Base-by-base conservation (phyloP, 2,329 filamentous ascomycete genomes). In the Penicillium sp. region DNA sequence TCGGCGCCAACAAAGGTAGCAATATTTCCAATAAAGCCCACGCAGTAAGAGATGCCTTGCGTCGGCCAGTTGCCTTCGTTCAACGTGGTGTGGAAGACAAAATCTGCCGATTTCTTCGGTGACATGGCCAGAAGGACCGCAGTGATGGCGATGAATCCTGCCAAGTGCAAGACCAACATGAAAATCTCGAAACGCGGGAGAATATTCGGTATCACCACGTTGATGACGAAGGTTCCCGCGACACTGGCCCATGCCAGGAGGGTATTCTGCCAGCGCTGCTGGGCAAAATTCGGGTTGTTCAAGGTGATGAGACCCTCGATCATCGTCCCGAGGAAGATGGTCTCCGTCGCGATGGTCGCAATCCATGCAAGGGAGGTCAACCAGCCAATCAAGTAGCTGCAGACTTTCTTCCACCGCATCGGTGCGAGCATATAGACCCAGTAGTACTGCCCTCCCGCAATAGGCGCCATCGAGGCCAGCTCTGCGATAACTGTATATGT, bases 401-500 rank as follows among this genome's bases (percentile, higher is more conserved):
- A 71, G 25, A 80, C 75, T 16, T 74, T 74, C 60, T 78, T 78
- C 66, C 72, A 79, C 10, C 68, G 68, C 19, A 70, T 66, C 4
- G 79, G 77, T 4, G 79, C 76, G 3, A 81, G 74, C 75, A 81
- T 80, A 54, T 78, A 80, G 5, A 79, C 76, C 78, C 79, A 81
- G 62, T 80, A 79, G 59, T 80, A 81, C 66, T 81, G 79, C 0
- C 79, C 79, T 4, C 76, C 78, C 0, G 79, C 76, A 38, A 81
- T 81, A 0, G 80, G 80, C 6, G 79, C 75, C 75, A 83, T 79
- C 4, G 79, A 82, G 0, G 77, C 80, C 38, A 82, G 66, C 62
- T 83, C 81, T 1, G 77, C 78, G 48, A 83, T 78, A 16, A 80
- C 79, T 0, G 77, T 79, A 63, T 82, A 82, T 4, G 80, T 76